phyloP scores from a whole-genome alignment of 108 stramenopile species.

The Epipyxis sp. region DNA sequence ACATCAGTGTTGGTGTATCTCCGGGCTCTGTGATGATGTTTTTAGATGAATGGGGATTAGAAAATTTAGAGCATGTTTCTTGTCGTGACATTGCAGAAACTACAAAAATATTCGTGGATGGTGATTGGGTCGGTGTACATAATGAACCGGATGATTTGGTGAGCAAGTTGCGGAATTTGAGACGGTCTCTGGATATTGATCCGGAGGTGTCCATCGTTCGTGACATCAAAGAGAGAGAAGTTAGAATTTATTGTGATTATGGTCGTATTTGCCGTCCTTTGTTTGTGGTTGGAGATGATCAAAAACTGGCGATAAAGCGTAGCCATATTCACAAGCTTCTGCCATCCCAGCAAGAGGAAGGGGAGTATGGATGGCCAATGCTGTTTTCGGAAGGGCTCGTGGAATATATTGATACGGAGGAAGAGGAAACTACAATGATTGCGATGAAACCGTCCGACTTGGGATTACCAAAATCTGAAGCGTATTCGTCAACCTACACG shows the following conservation, averaged over 20 bases:
- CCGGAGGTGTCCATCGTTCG: slow-evolving; percentile 92
- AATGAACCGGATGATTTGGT: slow-evolving; percentile 77
- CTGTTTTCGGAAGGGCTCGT: slow-evolving; percentile 86
- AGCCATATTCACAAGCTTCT: slow-evolving; percentile 73
- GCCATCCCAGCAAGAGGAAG: slow-evolving; percentile 59
- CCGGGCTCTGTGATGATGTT: slow-evolving; percentile 86
- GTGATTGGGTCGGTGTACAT: slow-evolving; percentile 97
- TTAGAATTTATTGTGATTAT: slow-evolving; percentile 96
- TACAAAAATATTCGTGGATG: slow-evolving; percentile 97
- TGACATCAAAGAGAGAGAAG: slow-evolving; percentile 85
- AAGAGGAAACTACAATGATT: slow-evolving; percentile 98
- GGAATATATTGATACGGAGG: slow-evolving; percentile 97
- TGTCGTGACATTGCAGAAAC: slow-evolving; percentile 79
- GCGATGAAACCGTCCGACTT: slow-evolving; percentile 95
- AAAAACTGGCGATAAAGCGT: slow-evolving; percentile 68
- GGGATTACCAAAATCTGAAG: slow-evolving; percentile 45
- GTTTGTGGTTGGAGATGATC: slow-evolving; percentile 68
- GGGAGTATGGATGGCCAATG: slow-evolving; percentile 70
- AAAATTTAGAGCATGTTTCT: slow-evolving; percentile 74
- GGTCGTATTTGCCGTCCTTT: slow-evolving; percentile 97
- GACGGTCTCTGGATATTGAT: slow-evolving; percentile 89
- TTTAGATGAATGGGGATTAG: slow-evolving; percentile 89
- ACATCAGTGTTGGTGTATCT: slow-evolving; percentile 90
- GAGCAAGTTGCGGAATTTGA: slow-evolving; percentile 78
- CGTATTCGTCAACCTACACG: slow-evolving; percentile 92